A percentile compares a stretch with the other conserved stretches of the same genome.
Conservation (phyloP, 1,284 basidiomycete genomes). For the Mycena citricolor region DNA sequence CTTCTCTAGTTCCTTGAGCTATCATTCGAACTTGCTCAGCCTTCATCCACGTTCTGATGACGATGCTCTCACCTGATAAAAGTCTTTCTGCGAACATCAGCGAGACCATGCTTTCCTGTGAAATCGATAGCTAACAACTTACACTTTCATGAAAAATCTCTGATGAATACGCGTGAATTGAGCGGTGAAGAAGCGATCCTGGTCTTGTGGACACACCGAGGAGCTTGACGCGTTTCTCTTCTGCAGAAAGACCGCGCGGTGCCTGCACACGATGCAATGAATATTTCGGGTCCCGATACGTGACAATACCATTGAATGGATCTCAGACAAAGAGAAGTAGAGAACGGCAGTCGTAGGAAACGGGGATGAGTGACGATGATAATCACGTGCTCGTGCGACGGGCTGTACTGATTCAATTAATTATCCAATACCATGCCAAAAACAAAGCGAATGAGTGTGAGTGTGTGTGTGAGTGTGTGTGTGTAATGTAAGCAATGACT, state of each 20-base stretch:
- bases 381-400: no score
- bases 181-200: neutral
- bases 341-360: neutral
- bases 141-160: slow-evolving; percentile 91
- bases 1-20: slow-evolving; percentile 87
- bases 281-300: neutral
- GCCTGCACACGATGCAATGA: slow-evolving; percentile 44
- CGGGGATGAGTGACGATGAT: slow-evolving; percentile 2
- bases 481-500: no score
- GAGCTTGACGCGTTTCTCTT: slow-evolving; percentile 79
- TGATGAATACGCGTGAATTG: neutral
- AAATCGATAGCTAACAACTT: slow-evolving; percentile 23
- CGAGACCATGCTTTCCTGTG: neutral
- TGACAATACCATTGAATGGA: neutral
- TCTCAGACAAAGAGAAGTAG: neutral
- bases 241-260: slow-evolving; percentile 73
- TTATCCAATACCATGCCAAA: slow-evolving; percentile 11
- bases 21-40: slow-evolving; percentile 12
- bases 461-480: no score
- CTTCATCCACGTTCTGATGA: neutral
- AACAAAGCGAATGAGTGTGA: slow-evolving; percentile 6
- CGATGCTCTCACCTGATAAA: slow-evolving; percentile 62
- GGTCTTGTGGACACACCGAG: slow-evolving; percentile 33
- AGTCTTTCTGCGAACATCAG: slow-evolving; percentile 64
- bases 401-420: slow-evolving; percentile 7